phyloP scores from a whole-genome alignment of 2,329 filamentous ascomycete genomes.

The Massarina eburnea region DNA sequence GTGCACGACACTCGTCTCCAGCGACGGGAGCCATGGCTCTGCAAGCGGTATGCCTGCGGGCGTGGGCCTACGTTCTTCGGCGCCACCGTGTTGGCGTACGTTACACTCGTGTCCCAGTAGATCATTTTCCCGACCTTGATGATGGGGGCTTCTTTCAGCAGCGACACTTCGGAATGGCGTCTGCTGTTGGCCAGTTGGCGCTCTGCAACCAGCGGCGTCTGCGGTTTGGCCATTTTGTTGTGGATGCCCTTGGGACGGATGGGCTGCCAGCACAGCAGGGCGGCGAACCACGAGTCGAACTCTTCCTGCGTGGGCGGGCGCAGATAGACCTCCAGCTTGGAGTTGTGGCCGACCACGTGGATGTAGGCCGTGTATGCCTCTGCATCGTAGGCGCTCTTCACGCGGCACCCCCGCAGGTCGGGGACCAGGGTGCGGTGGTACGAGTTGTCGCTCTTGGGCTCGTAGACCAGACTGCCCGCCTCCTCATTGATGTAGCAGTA shows the following conservation, averaged over 20 bases:
- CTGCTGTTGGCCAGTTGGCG: slow-evolving; percentile 44
- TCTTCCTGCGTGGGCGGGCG: slow-evolving; percentile 66
- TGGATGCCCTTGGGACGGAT: slow-evolving; percentile 61
- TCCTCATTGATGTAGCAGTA: slow-evolving; percentile 78
- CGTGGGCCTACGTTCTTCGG: slow-evolving; percentile 40
- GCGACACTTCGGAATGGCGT: slow-evolving; percentile 53
- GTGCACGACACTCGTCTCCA: slow-evolving; percentile 93
- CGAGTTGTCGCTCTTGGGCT: slow-evolving; percentile 66
- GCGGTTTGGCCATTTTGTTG: slow-evolving; percentile 56
- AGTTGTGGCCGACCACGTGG: slow-evolving; percentile 55
- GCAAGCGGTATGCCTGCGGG: slow-evolving; percentile 57
- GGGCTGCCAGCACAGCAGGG: slow-evolving; percentile 79
- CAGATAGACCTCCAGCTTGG: slow-evolving; percentile 63
- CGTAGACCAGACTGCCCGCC: slow-evolving; percentile 72
- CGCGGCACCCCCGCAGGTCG: slow-evolving; percentile 73
- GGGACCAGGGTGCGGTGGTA: slow-evolving; percentile 69
- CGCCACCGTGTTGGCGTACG: slow-evolving; percentile 50
- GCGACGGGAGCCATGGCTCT: slow-evolving; percentile 60
- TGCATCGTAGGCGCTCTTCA: slow-evolving; percentile 55
- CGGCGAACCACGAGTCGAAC: slow-evolving; percentile 78
- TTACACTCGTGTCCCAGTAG: slow-evolving; percentile 69
- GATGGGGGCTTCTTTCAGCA: slow-evolving; percentile 73
- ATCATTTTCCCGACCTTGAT: slow-evolving; percentile 78
- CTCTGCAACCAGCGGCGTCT: slow-evolving; percentile 43
- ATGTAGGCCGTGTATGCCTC: slow-evolving; percentile 54